Base-by-base conservation (phyloP, 306 rosid species). In the Prunus fruticosa region DNA sequence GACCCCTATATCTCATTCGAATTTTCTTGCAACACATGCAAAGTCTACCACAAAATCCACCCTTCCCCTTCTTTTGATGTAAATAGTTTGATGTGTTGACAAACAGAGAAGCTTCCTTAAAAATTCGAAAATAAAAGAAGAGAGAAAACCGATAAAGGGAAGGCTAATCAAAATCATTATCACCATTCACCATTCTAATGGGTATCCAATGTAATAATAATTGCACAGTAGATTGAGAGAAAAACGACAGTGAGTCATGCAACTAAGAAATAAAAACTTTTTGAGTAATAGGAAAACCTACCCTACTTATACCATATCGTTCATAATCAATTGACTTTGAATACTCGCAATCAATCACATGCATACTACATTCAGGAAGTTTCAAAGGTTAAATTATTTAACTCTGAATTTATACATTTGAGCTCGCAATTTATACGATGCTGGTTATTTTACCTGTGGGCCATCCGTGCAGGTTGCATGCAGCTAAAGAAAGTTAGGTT, bases 81-180 rank as follows among this genome's bases (percentile, higher is more conserved):
- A 73, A 47, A 41, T 32, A 34, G 75, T 69, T 80, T 57, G 77
- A 49, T 51, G 60, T 72, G 73, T 81, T 75, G 86, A 87, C 86
- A 80, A 82, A 83, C 73, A 43, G 77, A 74, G 82, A 87, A 88
- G 81, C 76, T 86, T 87, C 83, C 72, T 75, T 56, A 64, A 50
- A 51, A 71, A 22, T 19, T 19, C 11, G 5, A 51, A 27, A 74
- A 76, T 46, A 45, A 64, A 14, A 47, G 9, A 14, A 8, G 32
- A 75, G 79, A 82, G 68, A 84, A 67, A 45, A 76, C 45, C 18
- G 46, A 6, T 60, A 67, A 32, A 19, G 7, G 46, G 51, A 8
- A 8, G 76, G 63, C 11, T 18, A 64, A 34, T 38, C 69, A 34
- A 43, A 46, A 45, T 72, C 67, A 72, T 58, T 11, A n/a, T 57